Evolutionary conservation across 2,329 filamentous ascomycete species (phyloP).

Genomic region (Fusarium heterosporum): DNA sequence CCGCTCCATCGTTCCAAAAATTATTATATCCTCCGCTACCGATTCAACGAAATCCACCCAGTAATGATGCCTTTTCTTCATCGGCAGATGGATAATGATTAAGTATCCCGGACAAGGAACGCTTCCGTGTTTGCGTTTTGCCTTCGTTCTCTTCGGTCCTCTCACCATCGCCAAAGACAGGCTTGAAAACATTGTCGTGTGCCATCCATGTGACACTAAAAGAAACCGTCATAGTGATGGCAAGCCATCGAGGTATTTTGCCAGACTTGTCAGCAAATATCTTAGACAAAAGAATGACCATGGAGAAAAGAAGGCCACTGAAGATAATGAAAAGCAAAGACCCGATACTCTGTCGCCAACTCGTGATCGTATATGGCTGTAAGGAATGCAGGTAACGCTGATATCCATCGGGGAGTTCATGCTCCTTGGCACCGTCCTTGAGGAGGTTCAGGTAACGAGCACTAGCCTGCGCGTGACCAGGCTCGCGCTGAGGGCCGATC

Average conservation of each 20-base stretch:
- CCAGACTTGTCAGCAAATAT: slow-evolving; percentile 75
- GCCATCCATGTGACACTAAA: slow-evolving; percentile 62
- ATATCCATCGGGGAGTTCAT: slow-evolving; percentile 83
- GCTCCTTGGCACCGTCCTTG: slow-evolving; percentile 80
- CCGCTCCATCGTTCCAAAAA: not conserved
- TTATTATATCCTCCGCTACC: fast-evolving
- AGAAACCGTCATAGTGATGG: slow-evolving; percentile 60
- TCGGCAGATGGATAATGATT: slow-evolving; percentile 27
- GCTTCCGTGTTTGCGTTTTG: slow-evolving; percentile 4
- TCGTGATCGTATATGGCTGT: slow-evolving; percentile 77
- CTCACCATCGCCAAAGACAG: slow-evolving; percentile 88
- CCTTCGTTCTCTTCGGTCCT: slow-evolving; percentile 58
- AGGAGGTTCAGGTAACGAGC: slow-evolving; percentile 86
- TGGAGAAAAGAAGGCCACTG: slow-evolving; percentile 67
- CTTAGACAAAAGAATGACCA: slow-evolving; percentile 58
- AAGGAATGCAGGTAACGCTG: slow-evolving; percentile 77
- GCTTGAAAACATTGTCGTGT: slow-evolving; percentile 63
- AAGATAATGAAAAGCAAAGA: slow-evolving; percentile 68
- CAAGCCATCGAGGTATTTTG: slow-evolving; percentile 75
- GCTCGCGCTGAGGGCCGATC: slow-evolving; percentile 64
- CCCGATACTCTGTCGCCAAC: slow-evolving; percentile 73
- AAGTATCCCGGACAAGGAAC: slow-evolving; percentile 18
- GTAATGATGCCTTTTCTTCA: slow-evolving; percentile 44
- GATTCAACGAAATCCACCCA: slow-evolving; percentile 27
- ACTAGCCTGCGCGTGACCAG: slow-evolving; percentile 83